Conservation (phyloP, 1,284 basidiomycete genomes). For the Testicularia cyperi region DNA sequence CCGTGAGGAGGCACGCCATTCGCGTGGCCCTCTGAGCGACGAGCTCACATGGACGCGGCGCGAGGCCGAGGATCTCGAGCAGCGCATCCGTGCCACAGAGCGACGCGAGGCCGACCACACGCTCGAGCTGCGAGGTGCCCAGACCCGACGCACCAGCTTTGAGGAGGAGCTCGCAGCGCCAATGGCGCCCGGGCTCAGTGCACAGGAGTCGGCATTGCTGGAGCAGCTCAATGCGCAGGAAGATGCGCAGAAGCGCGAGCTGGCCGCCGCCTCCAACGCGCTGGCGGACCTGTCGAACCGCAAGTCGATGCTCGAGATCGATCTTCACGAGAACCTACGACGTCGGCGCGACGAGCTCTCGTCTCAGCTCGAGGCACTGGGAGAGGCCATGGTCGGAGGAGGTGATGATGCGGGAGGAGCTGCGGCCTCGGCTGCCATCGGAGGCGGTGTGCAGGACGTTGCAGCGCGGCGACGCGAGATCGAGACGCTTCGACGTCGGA, state of each 20-base stretch:
- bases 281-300: constrained; percentile 77
- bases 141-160: constrained; percentile 68
- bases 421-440: constrained; percentile 71
- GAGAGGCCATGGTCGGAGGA: constrained; percentile 64
- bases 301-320: constrained; percentile 84
- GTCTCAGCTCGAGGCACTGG: constrained; percentile 73
- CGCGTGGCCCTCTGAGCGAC: constrained; percentile 70
- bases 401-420: constrained; percentile 71
- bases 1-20: constrained; percentile 72
- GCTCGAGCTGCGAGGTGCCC: constrained; percentile 69
- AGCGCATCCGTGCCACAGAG: constrained; percentile 71
- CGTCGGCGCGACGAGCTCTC: constrained; percentile 77
- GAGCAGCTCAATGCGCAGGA: constrained; percentile 74
- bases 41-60: constrained; percentile 69
- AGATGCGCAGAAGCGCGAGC: constrained; percentile 71
- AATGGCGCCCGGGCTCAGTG: constrained; percentile 73
- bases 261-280: constrained; percentile 71
- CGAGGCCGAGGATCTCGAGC: constrained; percentile 73
- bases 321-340: constrained; percentile 83
- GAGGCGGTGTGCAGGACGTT: constrained; percentile 71
- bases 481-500: constrained; percentile 63
- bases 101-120: constrained; percentile 71
- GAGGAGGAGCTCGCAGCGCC: constrained; percentile 74
- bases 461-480: constrained; percentile 65
- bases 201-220: constrained; percentile 72